Conservation (phyloP, 2,329 filamentous ascomycete species). For the Botrytis galanthina region DNA sequence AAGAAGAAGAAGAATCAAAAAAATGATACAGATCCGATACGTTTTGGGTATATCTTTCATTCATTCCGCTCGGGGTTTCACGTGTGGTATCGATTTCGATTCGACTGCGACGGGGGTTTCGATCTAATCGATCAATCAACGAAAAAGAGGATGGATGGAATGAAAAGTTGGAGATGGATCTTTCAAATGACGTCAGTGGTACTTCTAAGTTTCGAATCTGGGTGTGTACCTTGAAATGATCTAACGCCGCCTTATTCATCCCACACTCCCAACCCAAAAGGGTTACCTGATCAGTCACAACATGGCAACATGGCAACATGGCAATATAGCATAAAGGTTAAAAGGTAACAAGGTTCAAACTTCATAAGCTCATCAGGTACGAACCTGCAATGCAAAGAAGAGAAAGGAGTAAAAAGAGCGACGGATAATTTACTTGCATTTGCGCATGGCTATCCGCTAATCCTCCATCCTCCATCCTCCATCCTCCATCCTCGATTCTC, state of each 20-base stretch:
- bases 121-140: background rate
- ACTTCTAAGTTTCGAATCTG: background rate
- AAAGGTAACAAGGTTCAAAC: no score
- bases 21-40: background rate
- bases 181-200: slow-evolving; percentile 3
- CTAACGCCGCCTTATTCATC: background rate
- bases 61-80: no score
- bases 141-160: background rate
- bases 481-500: background rate
- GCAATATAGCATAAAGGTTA: no score
- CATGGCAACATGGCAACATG: no score
- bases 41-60: no score
- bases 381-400: background rate
- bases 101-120: background rate
- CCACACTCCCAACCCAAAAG: background rate
- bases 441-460: background rate
- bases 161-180: slow-evolving; percentile 8
- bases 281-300: no score
- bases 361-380: no score
- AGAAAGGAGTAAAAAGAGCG: background rate
- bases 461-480: no score
- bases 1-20: background rate
- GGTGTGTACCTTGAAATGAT: background rate
- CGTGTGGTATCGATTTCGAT: background rate
- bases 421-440: background rate